phyloP scores from a whole-genome alignment of 495 filamentous ascomycete genomes.

The Lentithecium fluviatile region DNA sequence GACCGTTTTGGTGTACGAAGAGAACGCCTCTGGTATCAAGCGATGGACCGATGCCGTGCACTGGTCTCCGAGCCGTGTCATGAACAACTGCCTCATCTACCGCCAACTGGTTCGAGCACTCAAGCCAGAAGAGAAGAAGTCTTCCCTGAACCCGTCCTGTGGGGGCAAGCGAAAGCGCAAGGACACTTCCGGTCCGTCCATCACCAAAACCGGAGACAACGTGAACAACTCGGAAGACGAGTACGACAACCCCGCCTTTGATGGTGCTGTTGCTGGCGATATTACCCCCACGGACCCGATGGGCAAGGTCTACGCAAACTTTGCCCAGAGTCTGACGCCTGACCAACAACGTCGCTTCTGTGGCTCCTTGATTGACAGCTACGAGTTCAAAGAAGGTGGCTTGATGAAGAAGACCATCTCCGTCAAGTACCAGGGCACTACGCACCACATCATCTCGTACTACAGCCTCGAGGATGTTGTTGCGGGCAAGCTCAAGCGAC shows the following conservation, averaged over 20 bases:
- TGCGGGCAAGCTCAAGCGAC: slow-evolving; percentile 58
- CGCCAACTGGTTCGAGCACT: slow-evolving; percentile 80
- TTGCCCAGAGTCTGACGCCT: slow-evolving; percentile 29
- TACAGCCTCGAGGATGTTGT: slow-evolving; percentile 78
- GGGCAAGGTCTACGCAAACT: slow-evolving; percentile 30
- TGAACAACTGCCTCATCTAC: slow-evolving; percentile 87
- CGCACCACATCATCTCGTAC: slow-evolving; percentile 85
- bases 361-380: slow-evolving; percentile 81
- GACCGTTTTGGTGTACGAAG: slow-evolving; percentile 86
- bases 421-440: slow-evolving; percentile 64
- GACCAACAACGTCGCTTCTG: slow-evolving; percentile 60
- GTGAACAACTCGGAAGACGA: slow-evolving; percentile 34
- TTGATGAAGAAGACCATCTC: slow-evolving; percentile 92
- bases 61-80: slow-evolving; percentile 88
- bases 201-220: slow-evolving; percentile 31
- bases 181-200: slow-evolving; percentile 19
- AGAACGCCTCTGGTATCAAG: slow-evolving; percentile 84
- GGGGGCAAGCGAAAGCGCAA: slow-evolving; percentile 31
- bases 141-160: slow-evolving; percentile 64
- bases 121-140: slow-evolving; percentile 84
- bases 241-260: slow-evolving; percentile 25
- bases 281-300: slow-evolving; percentile 21
- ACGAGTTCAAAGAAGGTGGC: slow-evolving; percentile 80
- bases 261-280: slow-evolving; percentile 21
- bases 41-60: slow-evolving; percentile 88